Evolutionary conservation across 1,139 yeast species (phyloP).

Genomic region (Torulaspora globosa): DNA sequence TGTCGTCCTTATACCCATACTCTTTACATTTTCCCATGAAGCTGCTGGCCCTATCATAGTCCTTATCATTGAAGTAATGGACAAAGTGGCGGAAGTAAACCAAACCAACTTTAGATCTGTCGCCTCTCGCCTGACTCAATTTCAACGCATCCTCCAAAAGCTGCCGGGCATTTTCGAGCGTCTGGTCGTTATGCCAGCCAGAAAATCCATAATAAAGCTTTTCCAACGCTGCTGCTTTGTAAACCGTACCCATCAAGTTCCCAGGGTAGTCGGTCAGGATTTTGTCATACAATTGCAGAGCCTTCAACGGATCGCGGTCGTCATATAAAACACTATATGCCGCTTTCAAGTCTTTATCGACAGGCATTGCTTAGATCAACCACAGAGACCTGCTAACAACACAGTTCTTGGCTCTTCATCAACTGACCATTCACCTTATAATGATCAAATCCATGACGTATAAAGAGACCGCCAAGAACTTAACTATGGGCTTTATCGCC

Average conservation of each 20-base stretch:
- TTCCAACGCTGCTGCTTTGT: conserved; percentile 55
- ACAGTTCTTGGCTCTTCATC: not conserved
- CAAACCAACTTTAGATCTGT: conserved; percentile 50
- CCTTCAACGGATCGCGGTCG: conserved; percentile 39
- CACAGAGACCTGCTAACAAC: not conserved
- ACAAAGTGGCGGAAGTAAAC: conserved; percentile 60
- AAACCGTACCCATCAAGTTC: conserved; percentile 51
- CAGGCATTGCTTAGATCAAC: conserved; percentile 21
- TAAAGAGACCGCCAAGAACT: not conserved
- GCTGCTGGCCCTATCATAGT: conserved; percentile 45
- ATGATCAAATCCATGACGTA: not conserved
- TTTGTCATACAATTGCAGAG: conserved; percentile 37
- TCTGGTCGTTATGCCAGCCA: conserved; percentile 39
- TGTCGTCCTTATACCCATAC: conserved; percentile 46
- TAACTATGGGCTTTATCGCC: not conserved
- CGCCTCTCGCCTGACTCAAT: conserved; percentile 51
- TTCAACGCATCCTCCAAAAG: conserved; percentile 55
- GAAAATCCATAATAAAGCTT: conserved; percentile 40
- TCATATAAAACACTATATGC: conserved; percentile 38
- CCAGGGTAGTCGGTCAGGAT: conserved; percentile 40
- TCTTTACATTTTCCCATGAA: conserved; percentile 50
- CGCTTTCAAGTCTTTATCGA: conserved; percentile 28
- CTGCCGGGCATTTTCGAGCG: conserved; percentile 46
- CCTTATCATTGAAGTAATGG: conserved; percentile 46
- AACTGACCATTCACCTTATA: not conserved